Base-by-base conservation (phyloP, 306 rosid genomes). In the Heteromeles arbutifolia region DNA sequence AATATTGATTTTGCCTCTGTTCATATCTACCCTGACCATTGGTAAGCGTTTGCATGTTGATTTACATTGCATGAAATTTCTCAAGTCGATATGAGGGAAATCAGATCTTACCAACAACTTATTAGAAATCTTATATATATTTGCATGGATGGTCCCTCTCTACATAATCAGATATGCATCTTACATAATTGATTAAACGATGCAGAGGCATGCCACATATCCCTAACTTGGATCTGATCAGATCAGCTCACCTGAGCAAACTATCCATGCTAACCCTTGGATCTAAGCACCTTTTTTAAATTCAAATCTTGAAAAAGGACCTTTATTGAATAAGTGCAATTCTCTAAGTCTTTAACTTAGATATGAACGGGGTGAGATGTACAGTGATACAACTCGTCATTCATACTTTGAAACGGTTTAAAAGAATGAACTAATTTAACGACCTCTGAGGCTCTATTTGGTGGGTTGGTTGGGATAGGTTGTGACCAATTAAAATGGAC, bases 21-120 rank as follows among this genome's bases (percentile, higher is more conserved):
- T 83, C 98, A 95, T 79, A 92, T 95, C 82, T 95, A 95, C 80
- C 88, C 97, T 1, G 98, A 95, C 77, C 98, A 95, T 21, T 95
- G 98, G 98, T 95, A 90, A 84, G 92, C 76, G 21, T 67, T 21
- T 57, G 39, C 19, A 2, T 15, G 21, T 48, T 48, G 6, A 48
- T 48, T 48, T 48, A 48, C 65, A 3, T 34, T 12, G 12, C 5
- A 24, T 68, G 29, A 12, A 12, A 14, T 41, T 34, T 62, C 62
- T 68, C 29, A 19, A 31, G 66, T 58, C 57, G 13, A 28, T 58
- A n/a, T 32, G 57, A 72, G 52, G 50, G 66, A 56, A 66, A 19
- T 48, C 24, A 45, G 52, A 58, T 59, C 17, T 18, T 44, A 2
- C 3, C 28, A 39, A 50, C n/a, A 37, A 62, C n/a, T 6, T 28